Base-by-base conservation (phyloP, 2,329 filamentous ascomycete genomes). In the Fusarium sp. region DNA sequence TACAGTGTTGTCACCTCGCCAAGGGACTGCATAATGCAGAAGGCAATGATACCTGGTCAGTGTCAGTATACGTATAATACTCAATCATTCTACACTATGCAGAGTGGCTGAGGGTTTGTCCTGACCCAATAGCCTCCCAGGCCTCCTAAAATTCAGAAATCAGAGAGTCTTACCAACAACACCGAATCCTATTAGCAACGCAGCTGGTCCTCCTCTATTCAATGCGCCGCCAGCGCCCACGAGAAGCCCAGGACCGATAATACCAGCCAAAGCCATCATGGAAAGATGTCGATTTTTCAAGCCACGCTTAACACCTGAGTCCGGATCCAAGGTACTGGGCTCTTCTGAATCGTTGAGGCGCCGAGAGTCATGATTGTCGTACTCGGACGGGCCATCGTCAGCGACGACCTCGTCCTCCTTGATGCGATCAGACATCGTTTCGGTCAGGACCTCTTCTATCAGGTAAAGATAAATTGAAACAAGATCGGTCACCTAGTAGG, bases 1-100 rank as follows among this genome's bases (percentile, higher is more conserved):
- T 89, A 91, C 2, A 92, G 76, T 7, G 90, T 92, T 4, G 90
- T 90, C 68, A 92, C 78, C 73, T 93, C 90, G 19, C 90, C 90
- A 7, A 93, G 77, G 5, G 86, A 89, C 78, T 92, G 90, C 85
- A 91, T 91, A 64, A 89, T 84, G 65, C 80, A 82, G 61, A 81
- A 83, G 2, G 89, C 89, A 56, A 92, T 85, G 61, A 91, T 82
- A 47, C 76, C 76, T 78, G 25, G 35, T 12, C 5, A 39, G 29
- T 26, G 49, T 75, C 41, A 74, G 67, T 22, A 26, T 43, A 11
- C 41, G 12, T 1, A n/a, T 7, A 28, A 19, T 13, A 19, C 19
- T 10, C 5, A 22, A 9, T 28, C n/a, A 36, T 13, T 19, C 19
- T 34, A 24, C 19, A 7, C 28, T 7, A 5, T 22, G 13, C 11